Evolutionary conservation across 2,329 filamentous ascomycete species (phyloP).

Genomic region (Ceratocystis cacaofunesta): DNA sequence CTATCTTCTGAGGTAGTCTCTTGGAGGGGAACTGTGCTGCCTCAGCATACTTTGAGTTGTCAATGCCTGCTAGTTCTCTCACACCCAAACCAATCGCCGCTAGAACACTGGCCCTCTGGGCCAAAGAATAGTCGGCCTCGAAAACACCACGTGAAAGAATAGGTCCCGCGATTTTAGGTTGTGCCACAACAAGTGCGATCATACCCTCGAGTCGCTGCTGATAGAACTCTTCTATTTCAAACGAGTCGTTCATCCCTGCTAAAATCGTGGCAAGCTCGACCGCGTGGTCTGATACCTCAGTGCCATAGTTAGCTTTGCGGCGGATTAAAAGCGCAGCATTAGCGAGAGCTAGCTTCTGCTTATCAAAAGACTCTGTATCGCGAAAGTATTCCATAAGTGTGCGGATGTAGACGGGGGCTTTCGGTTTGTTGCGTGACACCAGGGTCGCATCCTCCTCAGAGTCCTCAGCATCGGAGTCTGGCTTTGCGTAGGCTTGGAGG

Average conservation of each 20-base stretch:
- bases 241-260: conserved; percentile 71
- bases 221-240: conserved; percentile 63
- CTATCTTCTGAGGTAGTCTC: conserved; percentile 56
- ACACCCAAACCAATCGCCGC: conserved; percentile 68
- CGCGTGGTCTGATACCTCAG: conserved; percentile 70
- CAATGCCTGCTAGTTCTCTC: conserved; percentile 69
- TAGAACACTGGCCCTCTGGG: conserved; percentile 68
- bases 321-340: conserved; percentile 70
- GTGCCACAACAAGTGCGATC: conserved; percentile 63
- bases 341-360: conserved; percentile 62
- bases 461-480: conserved; percentile 76
- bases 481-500: conserved; percentile 66
- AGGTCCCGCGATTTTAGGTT: conserved; percentile 61
- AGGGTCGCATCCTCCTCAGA: conserved; percentile 86
- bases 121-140: conserved; percentile 77
- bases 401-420: conserved; percentile 77
- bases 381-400: conserved; percentile 67
- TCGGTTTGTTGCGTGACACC: conserved; percentile 67
- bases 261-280: conserved; percentile 66
- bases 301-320: conserved; percentile 75
- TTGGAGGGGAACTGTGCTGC: conserved; percentile 62
- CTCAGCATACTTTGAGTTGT: conserved; percentile 37
- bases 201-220: conserved; percentile 64
- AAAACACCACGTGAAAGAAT: conserved; percentile 82
- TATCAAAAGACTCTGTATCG: conserved; percentile 71